Evolutionary conservation across 495 filamentous ascomycete genomes (phyloP), one percentile per base, ranked within the genome.

Genomic region (Viridothelium virens): DNA sequence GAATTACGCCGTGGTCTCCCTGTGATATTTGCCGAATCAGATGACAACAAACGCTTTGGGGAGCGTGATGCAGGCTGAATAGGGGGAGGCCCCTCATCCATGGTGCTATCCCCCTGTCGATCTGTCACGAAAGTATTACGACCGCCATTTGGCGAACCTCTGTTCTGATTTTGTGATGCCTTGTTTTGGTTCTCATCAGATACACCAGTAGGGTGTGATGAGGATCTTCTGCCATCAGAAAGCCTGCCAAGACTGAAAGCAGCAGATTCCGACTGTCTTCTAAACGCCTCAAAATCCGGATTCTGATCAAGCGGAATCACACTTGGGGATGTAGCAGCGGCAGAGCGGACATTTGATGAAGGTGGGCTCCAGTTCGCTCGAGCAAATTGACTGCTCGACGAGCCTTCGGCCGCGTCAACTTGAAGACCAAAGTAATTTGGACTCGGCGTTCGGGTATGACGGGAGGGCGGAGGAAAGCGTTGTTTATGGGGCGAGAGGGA

Each of bases 271-370:
- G 86, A 81, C 71, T 90, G 89, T 63, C 82, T 83, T 63, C 84
- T 78, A 71, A 96, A 89, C 4, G 87, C 86, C 66, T 92, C 89
- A 65, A 89, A 89, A n/a, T 88, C 85, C 2, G 86, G 82, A 66
- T 93, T 89, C 61, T 88, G 84, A 66, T 92, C 85, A 36, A 89
- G 74, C 0, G 87, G 81, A 7, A 93, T 79, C 53, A 85, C 78
- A 66, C 84, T 86, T 31, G 91, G 90, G 63, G 90, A 87, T 6
- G 83, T 78, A 12, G 86, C 83, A 25, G 85, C 84, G 44, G 85
- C 87, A 3, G 89, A 87, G 66, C 86, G 86, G 39, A 90, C 79
- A 48, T 84, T 86, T 4, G 89, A 86, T 10, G 85, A 82, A 12
- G 85, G 81, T 33, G 87, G 80, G 66, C 87, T 89, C 87, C 88